Evolutionary conservation across 2,329 filamentous ascomycete species (phyloP), one percentile per base, ranked within the genome.

Genomic region (Domatiomyces catenatus): DNA sequence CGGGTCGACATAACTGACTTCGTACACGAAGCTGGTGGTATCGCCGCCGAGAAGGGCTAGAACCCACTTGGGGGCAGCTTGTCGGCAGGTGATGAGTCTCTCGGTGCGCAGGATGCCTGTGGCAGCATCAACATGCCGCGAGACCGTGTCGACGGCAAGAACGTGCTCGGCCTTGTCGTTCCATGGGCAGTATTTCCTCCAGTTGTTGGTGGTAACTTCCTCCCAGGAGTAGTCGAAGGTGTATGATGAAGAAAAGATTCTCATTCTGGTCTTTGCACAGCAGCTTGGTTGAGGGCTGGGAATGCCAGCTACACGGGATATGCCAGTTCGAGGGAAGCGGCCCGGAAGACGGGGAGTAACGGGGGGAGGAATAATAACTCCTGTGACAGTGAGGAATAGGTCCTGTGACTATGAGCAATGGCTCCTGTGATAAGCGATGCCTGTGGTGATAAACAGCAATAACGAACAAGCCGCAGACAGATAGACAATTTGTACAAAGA

Each of bases 161-260:
- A 98, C 92, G 69, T 98, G 92, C 42, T 88, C 86, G n/a, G 86
- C 89, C 71, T 94, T 92, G 68, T 95, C 85, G 73, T 98, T 98
- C 90, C 92, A 96, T 18, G 90, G 90, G 63, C 87, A 93, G 71
- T 98, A 98, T 69, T 98, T 98, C 61, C 82, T 84, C 92, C 92
- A 98, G 76, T 98, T 98, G 66, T 86, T 88, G 12, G 87, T 88
- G 22, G 88, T 94, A 36, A 98, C 92, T 69, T 96, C 90, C 64
- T 94, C 87, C 92, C 92, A 98, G 45, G 90, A 94, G 75, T 98
- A 98, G 72, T 94, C 78, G 71, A 93, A 98, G 54, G 87, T 88
- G 69, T 87, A 86, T 42, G 75, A 74, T 63, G 87, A 93, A 60
- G 86, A 86, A 64, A 96, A 96, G 70, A 96, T 86, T 77, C 93